Conservation (phyloP, 176 grass and related monocot species). For the Miscanthus lutarioriparius region DNA sequence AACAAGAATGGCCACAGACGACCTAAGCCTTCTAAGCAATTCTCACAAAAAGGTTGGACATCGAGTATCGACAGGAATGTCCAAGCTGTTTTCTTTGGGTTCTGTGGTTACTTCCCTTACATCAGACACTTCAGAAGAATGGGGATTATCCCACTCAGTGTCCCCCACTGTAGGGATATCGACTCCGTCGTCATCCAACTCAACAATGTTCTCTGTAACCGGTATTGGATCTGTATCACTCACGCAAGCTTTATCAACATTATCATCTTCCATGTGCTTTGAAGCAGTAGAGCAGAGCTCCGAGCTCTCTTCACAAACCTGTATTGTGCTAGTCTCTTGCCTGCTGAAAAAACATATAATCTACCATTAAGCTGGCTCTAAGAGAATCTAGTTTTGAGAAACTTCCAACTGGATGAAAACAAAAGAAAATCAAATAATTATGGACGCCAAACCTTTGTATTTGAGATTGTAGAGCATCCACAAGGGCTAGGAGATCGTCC, state of each 20-base stretch:
- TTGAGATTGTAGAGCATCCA: constrained; percentile 63
- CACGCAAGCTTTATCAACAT: constrained; percentile 60
- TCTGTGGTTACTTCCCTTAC: constrained; percentile 68
- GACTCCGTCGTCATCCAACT: constrained; percentile 59
- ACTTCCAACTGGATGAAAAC: neutral
- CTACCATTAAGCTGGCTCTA: neutral
- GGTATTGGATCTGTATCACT: constrained; percentile 59
- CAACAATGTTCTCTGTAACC: constrained; percentile 49
- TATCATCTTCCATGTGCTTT: constrained; percentile 64
- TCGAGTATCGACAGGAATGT: constrained; percentile 72
- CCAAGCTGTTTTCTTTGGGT: constrained; percentile 67
- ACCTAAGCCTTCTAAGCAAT: constrained; percentile 21
- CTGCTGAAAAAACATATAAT: constrained; percentile 47
- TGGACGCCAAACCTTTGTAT: constrained; percentile 54
- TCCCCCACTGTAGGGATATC: constrained; percentile 70
- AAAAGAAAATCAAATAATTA: neutral
- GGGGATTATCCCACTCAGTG: constrained; percentile 53
- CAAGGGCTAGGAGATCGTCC: constrained; percentile 65
- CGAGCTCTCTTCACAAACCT: constrained; percentile 71
- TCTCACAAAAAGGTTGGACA: constrained; percentile 36
- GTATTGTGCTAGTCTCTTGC: constrained; percentile 76
- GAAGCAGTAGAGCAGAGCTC: constrained; percentile 58
- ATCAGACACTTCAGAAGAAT: constrained; percentile 60
- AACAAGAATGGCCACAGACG: neutral
- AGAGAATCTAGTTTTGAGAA: neutral